A percentile compares a stretch with the other conserved stretches of the same genome.
Conservation (phyloP, 148 eudicot genomes). For the Diospyros kaki region DNA sequence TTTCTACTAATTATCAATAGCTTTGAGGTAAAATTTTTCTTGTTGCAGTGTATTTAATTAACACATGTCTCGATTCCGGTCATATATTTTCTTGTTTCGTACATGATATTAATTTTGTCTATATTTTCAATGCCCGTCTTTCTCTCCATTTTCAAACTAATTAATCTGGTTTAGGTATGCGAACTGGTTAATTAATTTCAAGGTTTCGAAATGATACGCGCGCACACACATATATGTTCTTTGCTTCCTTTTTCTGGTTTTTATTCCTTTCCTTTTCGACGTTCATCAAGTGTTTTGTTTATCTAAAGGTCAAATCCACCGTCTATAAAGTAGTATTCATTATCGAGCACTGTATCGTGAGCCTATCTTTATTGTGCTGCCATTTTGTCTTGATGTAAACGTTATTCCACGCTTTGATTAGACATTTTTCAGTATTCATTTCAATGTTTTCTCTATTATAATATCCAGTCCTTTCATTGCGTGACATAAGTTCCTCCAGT, state of each 20-base stretch:
- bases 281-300: slow-evolving; percentile 3
- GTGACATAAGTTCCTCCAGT: no score
- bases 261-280: not conserved
- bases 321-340: slow-evolving; percentile 5
- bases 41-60: slow-evolving; percentile 18
- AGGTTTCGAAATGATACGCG: no score
- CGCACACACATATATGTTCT: not conserved
- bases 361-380: slow-evolving; percentile 23
- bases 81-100: not conserved
- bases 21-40: not conserved
- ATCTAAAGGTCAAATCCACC: slow-evolving; percentile 18
- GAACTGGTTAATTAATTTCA: no score
- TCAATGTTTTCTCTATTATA: not conserved
- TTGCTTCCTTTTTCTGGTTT: not conserved
- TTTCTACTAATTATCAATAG: slow-evolving; percentile 11
- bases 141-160: no score
- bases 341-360: slow-evolving; percentile 11
- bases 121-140: no score
- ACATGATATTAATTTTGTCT: no score
- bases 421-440: slow-evolving; percentile 10
- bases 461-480: not conserved
- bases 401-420: slow-evolving; percentile 10
- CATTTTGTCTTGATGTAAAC: slow-evolving; percentile 22
- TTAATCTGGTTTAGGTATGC: no score
- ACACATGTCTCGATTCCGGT: slow-evolving; percentile 5